Percentiles rank a stretch among this genome's conserved stretches.
Conservation (phyloP, 371 early-diverging fungal species). For the Mortierella sp. region DNA sequence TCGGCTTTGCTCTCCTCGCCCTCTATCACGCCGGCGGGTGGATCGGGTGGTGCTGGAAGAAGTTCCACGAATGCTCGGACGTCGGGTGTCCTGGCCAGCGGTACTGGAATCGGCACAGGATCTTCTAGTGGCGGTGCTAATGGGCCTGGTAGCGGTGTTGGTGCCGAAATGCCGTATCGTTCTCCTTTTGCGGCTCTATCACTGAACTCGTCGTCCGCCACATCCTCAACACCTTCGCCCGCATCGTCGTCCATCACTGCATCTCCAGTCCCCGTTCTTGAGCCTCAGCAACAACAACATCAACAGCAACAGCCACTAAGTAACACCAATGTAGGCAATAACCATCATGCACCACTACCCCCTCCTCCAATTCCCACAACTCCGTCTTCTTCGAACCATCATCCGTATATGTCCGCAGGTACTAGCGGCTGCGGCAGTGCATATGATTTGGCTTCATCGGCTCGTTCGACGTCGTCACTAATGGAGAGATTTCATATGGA, state of each 20-base stretch:
- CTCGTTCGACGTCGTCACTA: slow-evolving; percentile 30
- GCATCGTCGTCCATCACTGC: slow-evolving; percentile 1
- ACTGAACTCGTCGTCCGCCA: slow-evolving; percentile 2
- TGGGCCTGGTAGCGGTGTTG: neutral
- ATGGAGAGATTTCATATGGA: slow-evolving; percentile 49
- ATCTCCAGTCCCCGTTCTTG: slow-evolving; percentile 4
- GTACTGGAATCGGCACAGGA: neutral
- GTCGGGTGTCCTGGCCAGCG: slow-evolving; percentile 2
- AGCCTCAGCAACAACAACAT: slow-evolving; percentile 2
- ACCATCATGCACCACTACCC: slow-evolving; percentile 6
- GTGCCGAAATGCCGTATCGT: slow-evolving; percentile 5
- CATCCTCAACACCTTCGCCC: slow-evolving; percentile 5
- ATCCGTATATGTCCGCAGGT: slow-evolving; percentile 3
- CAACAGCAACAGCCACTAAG: neutral
- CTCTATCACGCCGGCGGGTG: neutral
- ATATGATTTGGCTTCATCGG: slow-evolving; percentile 29
- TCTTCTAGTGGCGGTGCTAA: neutral
- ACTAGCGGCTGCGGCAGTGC: neutral
- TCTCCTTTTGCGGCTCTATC: slow-evolving; percentile 27
- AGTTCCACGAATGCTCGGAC: slow-evolving; percentile 1
- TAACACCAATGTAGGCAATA: neutral
- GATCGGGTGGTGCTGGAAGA: slow-evolving; percentile 7
- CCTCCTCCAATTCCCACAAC: slow-evolving; percentile 4
- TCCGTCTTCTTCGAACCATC: neutral
- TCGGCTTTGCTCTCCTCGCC: neutral